phyloP scores from a whole-genome alignment of 2,329 filamentous ascomycete genomes.

The Xylaria sp. region DNA sequence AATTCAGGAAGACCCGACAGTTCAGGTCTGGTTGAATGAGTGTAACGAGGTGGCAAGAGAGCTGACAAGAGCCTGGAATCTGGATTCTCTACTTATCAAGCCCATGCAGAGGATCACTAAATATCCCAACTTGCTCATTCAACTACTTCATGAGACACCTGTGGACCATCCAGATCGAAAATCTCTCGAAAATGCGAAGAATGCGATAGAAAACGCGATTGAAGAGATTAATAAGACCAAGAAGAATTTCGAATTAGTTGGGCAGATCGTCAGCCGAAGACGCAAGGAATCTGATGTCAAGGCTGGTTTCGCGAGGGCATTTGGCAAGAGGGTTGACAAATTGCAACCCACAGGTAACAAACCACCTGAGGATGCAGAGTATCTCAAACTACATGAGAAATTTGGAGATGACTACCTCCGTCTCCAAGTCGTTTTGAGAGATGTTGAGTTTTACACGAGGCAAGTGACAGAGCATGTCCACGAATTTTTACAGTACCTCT shows the following conservation, averaged over 20 bases:
- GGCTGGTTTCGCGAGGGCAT: slow-evolving; percentile 85
- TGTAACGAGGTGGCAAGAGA: slow-evolving; percentile 94
- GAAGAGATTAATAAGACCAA: slow-evolving; percentile 95
- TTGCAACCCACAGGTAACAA: slow-evolving; percentile 72
- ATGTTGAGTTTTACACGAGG: slow-evolving; percentile 93
- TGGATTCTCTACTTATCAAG: slow-evolving; percentile 97
- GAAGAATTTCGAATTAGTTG: slow-evolving; percentile 92
- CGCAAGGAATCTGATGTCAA: slow-evolving; percentile 90
- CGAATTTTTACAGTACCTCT: slow-evolving; percentile 82
- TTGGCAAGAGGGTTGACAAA: slow-evolving; percentile 89
- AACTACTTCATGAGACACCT: slow-evolving; percentile 82
- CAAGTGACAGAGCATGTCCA: slow-evolving; percentile 82
- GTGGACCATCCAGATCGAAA: slow-evolving; percentile 84
- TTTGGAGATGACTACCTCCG: slow-evolving; percentile 94
- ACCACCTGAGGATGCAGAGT: slow-evolving; percentile 81
- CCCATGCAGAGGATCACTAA: slow-evolving; percentile 95
- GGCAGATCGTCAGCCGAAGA: slow-evolving; percentile 86
- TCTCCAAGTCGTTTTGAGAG: slow-evolving; percentile 89
- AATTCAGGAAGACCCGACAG: slow-evolving; percentile 72
- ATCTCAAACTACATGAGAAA: slow-evolving; percentile 82
- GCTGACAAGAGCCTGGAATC: slow-evolving; percentile 91
- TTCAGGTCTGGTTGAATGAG: slow-evolving; percentile 88
- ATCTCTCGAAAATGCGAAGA: slow-evolving; percentile 66
- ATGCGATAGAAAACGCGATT: slow-evolving; percentile 71
- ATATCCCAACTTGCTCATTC: slow-evolving; percentile 86